Conservation (phyloP, 2,329 filamentous ascomycete species). For the Diaporthe caulivora region DNA sequence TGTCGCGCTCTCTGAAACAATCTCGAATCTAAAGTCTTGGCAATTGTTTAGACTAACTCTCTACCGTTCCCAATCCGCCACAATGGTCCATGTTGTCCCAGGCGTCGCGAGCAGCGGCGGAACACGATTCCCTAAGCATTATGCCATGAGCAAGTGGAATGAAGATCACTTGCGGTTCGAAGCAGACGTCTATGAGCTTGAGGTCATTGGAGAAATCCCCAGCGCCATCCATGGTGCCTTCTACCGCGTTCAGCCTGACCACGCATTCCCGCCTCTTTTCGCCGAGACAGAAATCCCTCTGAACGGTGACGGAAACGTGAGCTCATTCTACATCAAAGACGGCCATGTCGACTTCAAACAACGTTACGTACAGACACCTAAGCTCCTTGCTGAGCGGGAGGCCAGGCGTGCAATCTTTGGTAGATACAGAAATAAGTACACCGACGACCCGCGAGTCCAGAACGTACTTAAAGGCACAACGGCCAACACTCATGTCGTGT, state of each 20-base stretch:
- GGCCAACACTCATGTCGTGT: slow-evolving; percentile 1
- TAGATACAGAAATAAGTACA: slow-evolving; percentile 1
- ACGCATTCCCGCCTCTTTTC: background rate
- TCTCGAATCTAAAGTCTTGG: background rate
- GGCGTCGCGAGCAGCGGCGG: background rate
- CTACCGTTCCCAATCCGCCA: no score
- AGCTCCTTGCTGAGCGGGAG: background rate
- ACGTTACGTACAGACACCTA: background rate
- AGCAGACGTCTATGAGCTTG: background rate
- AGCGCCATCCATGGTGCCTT: background rate
- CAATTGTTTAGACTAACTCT: background rate
- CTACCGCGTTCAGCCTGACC: background rate
- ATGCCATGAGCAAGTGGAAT: slow-evolving; percentile 11
- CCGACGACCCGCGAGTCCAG: background rate
- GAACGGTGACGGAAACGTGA: background rate
- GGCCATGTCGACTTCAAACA: slow-evolving; percentile 8
- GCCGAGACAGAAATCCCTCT: background rate
- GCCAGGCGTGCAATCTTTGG: background rate
- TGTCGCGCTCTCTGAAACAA: background rate
- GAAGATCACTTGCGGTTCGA: slow-evolving; percentile 9
- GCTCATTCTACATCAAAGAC: background rate
- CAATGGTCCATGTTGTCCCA: background rate
- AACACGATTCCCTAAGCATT: background rate
- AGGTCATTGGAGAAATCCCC: slow-evolving; percentile 1
- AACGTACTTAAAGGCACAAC: background rate